These are phyloP conservation scores for Nakazawaea wickerhamii DNA, from an alignment of 805 yeast species.

Conservation along the genomic window DNA sequence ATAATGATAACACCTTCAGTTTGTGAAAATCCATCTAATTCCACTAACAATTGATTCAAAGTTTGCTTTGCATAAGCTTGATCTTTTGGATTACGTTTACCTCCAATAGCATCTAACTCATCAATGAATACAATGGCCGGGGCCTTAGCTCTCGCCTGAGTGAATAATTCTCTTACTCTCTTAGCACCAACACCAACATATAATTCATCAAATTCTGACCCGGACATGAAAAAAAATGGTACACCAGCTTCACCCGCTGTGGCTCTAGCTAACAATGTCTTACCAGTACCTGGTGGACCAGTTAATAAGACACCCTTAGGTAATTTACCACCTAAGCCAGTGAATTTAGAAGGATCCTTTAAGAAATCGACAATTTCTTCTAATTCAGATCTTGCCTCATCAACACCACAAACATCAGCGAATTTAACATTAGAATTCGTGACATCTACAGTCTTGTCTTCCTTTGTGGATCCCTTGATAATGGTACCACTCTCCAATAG, in stretches of 20 bases:
- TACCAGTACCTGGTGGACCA: constrained; percentile 99
- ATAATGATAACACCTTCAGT: constrained; percentile 90
- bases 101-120: constrained; percentile 98
- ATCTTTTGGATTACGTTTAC: constrained; percentile 93
- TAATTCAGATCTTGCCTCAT: constrained; percentile 95
- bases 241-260: constrained; percentile 99
- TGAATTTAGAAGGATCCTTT: constrained; percentile 93
- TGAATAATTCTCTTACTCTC: constrained; percentile 88
- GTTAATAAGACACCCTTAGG: constrained; percentile 96
- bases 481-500: constrained; percentile 80
- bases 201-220: constrained; percentile 95
- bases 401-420: constrained; percentile 94
- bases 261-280: constrained; percentile 92
- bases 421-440: constrained; percentile 82
- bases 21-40: constrained; percentile 92
- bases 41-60: constrained; percentile 89
- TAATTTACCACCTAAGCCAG: constrained; percentile 93
- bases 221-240: constrained; percentile 97
- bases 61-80: constrained; percentile 99
- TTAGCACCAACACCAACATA: constrained; percentile 99
- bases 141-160: constrained; percentile 89
- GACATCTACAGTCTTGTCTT: constrained; percentile 77
- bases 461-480: constrained; percentile 64
- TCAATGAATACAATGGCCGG: constrained; percentile 98
- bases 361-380: constrained; percentile 98